Conservation (phyloP, 2,329 filamentous ascomycete genomes). For the Emmonsia crescens region DNA sequence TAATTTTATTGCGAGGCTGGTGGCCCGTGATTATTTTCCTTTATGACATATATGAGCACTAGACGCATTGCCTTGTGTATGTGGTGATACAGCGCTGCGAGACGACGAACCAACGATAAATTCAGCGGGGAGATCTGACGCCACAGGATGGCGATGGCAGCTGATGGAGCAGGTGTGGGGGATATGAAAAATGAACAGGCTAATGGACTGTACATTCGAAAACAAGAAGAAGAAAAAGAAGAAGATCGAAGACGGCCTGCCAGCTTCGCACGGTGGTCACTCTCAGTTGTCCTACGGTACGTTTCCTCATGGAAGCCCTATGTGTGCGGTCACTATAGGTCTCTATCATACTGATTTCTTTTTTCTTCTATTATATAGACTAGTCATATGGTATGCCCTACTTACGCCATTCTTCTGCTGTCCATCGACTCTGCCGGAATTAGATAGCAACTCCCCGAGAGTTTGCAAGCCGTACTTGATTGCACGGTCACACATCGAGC, state of each 20-base stretch:
- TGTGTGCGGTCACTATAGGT: too few relatives aligned
- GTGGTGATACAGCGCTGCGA: neutral
- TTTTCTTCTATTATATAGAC: conserved; percentile 35
- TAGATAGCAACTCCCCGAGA: conserved; percentile 58
- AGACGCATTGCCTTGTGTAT: neutral
- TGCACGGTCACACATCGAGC: conserved; percentile 56
- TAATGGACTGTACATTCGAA: conserved; percentile 8
- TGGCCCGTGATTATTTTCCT: neutral
- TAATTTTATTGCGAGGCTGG: neutral
- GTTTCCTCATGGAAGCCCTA: conserved; percentile 8
- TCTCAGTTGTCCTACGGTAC: conserved; percentile 28
- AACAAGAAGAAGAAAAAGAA: conserved; percentile 1
- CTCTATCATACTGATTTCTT: neutral
- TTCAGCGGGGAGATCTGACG: neutral
- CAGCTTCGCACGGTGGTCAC: conserved; percentile 23
- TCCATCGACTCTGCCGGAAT: conserved; percentile 56
- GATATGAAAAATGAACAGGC: conserved; percentile 11
- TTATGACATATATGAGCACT: neutral
- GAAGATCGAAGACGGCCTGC: conserved; percentile 11
- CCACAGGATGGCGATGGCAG: conserved; percentile 4
- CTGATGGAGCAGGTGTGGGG: conserved; percentile 20
- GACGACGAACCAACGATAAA: neutral
- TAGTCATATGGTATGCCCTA: conserved; percentile 78
- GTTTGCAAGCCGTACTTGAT: conserved; percentile 73
- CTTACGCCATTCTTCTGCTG: conserved; percentile 73